Conservation (phyloP, 2,329 filamentous ascomycete genomes). For the Colletotrichum sp. region DNA sequence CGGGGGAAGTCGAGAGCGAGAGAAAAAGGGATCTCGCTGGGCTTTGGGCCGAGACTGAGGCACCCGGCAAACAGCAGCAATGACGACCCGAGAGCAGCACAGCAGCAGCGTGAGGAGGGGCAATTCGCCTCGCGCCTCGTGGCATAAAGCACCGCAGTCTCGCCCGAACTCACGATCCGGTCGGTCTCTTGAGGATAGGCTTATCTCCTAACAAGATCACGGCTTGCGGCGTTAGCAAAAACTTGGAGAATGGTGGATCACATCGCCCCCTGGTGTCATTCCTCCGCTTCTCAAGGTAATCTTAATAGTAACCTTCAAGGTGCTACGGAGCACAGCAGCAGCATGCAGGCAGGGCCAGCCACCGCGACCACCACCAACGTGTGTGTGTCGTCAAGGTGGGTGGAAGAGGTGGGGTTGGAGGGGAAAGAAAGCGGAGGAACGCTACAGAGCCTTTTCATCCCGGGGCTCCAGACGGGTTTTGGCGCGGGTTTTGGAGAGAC, state of each 20-base stretch:
- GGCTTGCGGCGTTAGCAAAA: not conserved
- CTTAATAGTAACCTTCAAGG: constrained; percentile 3
- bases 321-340: not conserved
- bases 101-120: not conserved
- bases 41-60: constrained; percentile 1
- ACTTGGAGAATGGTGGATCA: not conserved
- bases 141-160: constrained; percentile 4
- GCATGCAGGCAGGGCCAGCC: not conserved
- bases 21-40: not conserved
- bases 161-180: not conserved
- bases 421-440: not conserved
- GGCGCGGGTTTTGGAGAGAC: not conserved
- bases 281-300: not conserved
- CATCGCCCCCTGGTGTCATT: not conserved
- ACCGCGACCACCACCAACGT: not conserved
- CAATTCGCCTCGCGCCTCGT: not conserved
- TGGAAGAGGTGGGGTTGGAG: not conserved
- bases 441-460: not conserved
- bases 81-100: constrained; percentile 5
- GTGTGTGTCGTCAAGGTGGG: constrained; percentile 1
- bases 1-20: not conserved
- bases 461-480: not conserved
- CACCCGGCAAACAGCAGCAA: not conserved
- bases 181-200: not conserved
- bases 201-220: not conserved